Conservation (phyloP, 140 eudicot genomes). For the Cichorium intybus region DNA sequence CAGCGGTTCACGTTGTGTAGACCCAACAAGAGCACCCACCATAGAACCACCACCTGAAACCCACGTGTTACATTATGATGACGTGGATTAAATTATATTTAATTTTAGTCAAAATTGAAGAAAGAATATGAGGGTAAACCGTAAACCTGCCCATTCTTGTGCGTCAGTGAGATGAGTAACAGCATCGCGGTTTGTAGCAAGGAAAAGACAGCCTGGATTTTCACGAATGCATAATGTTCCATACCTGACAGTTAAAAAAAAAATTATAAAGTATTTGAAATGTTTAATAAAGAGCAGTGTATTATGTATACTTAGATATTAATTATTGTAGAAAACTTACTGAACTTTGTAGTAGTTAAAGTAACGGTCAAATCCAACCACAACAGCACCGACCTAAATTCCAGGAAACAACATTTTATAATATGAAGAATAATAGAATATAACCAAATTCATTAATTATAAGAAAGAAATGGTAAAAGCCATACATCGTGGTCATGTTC, state of each 20-base stretch:
- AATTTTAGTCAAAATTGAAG: not conserved
- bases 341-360: conserved; percentile 95
- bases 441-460: not conserved
- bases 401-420: conserved; percentile 14
- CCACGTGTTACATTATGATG: not conserved
- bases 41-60: conserved; percentile 95
- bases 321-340: conserved; percentile 42
- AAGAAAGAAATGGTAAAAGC: conserved; percentile 16
- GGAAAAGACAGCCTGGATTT: conserved; percentile 97
- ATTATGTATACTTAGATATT: conserved; percentile 1
- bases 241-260: conserved; percentile 43
- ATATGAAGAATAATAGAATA: conserved; percentile 5
- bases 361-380: conserved; percentile 96
- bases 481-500: conserved; percentile 81
- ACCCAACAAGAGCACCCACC: conserved; percentile 94
- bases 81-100: conserved; percentile 5
- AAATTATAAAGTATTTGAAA: not conserved
- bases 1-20: conserved; percentile 83
- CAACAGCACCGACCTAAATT: conserved; percentile 94
- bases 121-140: not conserved
- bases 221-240: conserved; percentile 97
- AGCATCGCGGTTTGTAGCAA: conserved; percentile 98
- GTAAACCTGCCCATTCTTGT: conserved; percentile 98
- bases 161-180: conserved; percentile 97
- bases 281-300: not conserved